These are phyloP conservation scores for Aechmea fasciata DNA, from an alignment of 176 grass and related monocot genomes.

Conservation along the genomic window DNA sequence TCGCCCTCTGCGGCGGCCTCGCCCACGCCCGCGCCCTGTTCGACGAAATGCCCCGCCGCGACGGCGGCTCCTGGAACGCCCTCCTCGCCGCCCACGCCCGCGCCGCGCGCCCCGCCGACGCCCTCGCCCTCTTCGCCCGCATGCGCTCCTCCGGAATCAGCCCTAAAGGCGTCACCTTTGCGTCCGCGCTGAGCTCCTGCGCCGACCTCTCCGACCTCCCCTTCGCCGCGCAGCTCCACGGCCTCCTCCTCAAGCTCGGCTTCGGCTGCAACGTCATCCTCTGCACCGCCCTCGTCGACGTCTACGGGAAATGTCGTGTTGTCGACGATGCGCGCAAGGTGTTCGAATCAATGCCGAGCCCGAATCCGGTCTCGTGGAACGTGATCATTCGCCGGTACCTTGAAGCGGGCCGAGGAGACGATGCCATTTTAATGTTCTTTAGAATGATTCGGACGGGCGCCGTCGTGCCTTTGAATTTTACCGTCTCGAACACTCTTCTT, in stretches of 20 bases:
- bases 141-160: conserved; percentile 39
- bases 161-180: conserved; percentile 64
- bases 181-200: conserved; percentile 58
- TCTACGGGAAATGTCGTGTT: conserved; percentile 52
- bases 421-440: conserved; percentile 69
- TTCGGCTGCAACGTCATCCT: conserved; percentile 62
- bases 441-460: conserved; percentile 49
- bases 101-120: conserved; percentile 5
- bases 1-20: conserved; percentile 41
- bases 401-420: conserved; percentile 46
- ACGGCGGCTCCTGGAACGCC: conserved; percentile 90
- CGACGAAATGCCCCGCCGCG: conserved; percentile 68
- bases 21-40: conserved; percentile 62
- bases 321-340: conserved; percentile 45
- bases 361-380: conserved; percentile 78
- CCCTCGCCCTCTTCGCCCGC: conserved; percentile 32
- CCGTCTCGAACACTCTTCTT: conserved; percentile 54
- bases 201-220: conserved; percentile 35
- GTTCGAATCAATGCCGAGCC: conserved; percentile 52
- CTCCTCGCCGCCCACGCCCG: conserved; percentile 50
- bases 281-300: conserved; percentile 59
- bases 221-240: conserved; percentile 53
- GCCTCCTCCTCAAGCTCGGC: conserved; percentile 44
- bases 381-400: conserved; percentile 69
- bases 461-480: conserved; percentile 60